Evolutionary conservation across 805 yeast species (phyloP), one percentile per base, ranked within the genome.

Genomic region (Wickerhamiella nectarea): DNA sequence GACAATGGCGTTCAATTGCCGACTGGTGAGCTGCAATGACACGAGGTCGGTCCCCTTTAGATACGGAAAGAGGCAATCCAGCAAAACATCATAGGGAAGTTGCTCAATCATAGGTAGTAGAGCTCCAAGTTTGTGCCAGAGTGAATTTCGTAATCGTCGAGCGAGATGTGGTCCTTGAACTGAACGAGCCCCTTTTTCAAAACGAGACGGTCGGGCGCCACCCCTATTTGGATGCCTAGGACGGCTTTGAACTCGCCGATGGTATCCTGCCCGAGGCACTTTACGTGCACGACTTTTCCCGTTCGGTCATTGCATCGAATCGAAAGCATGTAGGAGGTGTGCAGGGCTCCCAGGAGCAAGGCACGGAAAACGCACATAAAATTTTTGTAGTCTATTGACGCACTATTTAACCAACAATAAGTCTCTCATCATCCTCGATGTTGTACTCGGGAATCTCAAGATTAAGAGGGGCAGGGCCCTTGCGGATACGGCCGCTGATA

Each of bases 401-500:
- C 22, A 17, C 29, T 28, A 31, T 49, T 66, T 79, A 91, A 79
- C 98, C 98, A 60, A 82, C 78, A 57, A 86, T 75, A 57, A 91
- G 67, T 11, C 43, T 35, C 63, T 82, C 80, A 52, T 84, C 85
- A 62, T 82, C 93, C 51, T 73, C 76, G 63, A 91, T 82, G 56
- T 78, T 84, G 66, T 91, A 91, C 57, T 75, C 72, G 58, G 99
- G 99, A 59, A 91, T 74, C 74, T 91, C 98, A 72, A 91, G 77
- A 75, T 91, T 91, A 68, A 85, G 76, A 62, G 99, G 99, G 64
- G 99, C 99, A 58, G 99, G 99, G 58, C 99, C 99, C 73, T 78
- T 89, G 79, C 99, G 85, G 65, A 91, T 89, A 80, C 99, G 89
- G 68, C 99, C 99, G 52, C 96, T 87, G 71, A 93, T 93, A 71